Percentiles rank a stretch among this genome's conserved stretches.
Evolutionary conservation across 768 basidiomycete species (phyloP).

Genomic region (Kwoniella botswanensis): DNA sequence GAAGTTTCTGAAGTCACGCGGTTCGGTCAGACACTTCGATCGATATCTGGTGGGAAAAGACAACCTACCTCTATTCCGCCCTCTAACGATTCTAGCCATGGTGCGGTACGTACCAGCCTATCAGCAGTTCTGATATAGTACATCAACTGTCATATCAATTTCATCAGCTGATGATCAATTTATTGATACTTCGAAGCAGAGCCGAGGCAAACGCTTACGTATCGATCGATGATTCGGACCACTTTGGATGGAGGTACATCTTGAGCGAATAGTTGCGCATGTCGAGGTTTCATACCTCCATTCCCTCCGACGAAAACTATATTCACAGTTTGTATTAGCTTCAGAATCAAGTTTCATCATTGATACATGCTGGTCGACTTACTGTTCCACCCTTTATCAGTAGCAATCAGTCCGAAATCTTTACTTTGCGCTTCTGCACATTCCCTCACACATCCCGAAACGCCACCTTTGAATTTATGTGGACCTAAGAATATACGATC

Average conservation of each 20-base stretch:
- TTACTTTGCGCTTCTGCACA: slow-evolving; percentile 78
- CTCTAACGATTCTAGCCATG: slow-evolving; percentile 74
- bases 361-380: not conserved
- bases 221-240: slow-evolving; percentile 67
- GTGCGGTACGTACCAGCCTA: slow-evolving; percentile 71
- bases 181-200: not conserved
- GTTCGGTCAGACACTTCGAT: not conserved
- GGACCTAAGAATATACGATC: slow-evolving; percentile 55
- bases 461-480: slow-evolving; percentile 79
- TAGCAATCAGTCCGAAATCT: slow-evolving; percentile 78
- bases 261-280: slow-evolving; percentile 69
- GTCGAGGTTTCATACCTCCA: slow-evolving; percentile 66
- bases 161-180: not conserved
- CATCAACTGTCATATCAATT: slow-evolving; percentile 36
- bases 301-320: slow-evolving; percentile 72
- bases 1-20: slow-evolving; percentile 61
- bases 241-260: slow-evolving; percentile 73
- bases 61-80: slow-evolving; percentile 65
- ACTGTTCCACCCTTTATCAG: slow-evolving; percentile 77
- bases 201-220: too few species aligned
- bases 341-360: too few species aligned
- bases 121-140: slow-evolving; percentile 75
- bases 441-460: slow-evolving; percentile 74
- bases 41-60: too few species aligned
- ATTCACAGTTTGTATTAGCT: not conserved